Percentiles rank a stretch among this genome's conserved stretches.
phyloP scores from a whole-genome alignment of 2,329 filamentous ascomycete species.

The Esteya vermicola region DNA sequence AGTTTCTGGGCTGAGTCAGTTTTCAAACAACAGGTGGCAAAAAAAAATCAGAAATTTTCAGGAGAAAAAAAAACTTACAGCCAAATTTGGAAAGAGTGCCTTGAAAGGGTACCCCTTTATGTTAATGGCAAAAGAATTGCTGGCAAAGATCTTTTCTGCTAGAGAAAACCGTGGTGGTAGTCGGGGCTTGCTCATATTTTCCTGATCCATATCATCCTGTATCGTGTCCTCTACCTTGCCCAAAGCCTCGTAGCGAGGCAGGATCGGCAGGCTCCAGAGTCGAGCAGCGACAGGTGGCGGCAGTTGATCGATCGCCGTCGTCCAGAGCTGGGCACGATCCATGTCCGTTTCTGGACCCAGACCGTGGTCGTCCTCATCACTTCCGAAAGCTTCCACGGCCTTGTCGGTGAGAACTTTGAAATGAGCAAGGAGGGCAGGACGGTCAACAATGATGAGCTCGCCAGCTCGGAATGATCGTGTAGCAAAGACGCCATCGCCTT shows the following conservation, averaged over 20 bases:
- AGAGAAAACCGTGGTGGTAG: conserved; percentile 8
- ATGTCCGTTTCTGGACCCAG: conserved; percentile 3
- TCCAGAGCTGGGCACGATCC: conserved; percentile 3
- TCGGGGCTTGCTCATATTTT: background rate
- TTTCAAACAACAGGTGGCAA: background rate
- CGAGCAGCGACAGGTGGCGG: background rate
- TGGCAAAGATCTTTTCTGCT: conserved; percentile 19
- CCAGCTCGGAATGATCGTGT: conserved; percentile 15
- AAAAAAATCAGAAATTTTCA: too few relatives aligned
- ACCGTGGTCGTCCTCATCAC: conserved; percentile 5
- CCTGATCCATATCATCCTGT: background rate
- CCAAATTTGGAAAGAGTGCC: conserved; percentile 7
- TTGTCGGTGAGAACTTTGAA: background rate
- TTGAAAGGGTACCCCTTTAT: conserved; percentile 13
- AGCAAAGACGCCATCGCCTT: conserved; percentile 19
- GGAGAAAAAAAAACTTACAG: conserved; percentile 8
- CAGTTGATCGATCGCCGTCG: conserved; percentile 3
- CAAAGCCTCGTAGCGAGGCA: conserved; percentile 1
- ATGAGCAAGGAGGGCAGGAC: conserved; percentile 15
- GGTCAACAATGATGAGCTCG: conserved; percentile 18
- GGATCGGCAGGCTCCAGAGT: conserved; percentile 1
- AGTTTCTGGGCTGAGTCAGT: conserved; percentile 9
- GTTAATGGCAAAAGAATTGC: conserved; percentile 17
- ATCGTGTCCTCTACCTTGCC: background rate
- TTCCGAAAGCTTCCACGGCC: background rate